Base-by-base conservation (phyloP, 805 yeast genomes). In the Candida endomychidarum region DNA sequence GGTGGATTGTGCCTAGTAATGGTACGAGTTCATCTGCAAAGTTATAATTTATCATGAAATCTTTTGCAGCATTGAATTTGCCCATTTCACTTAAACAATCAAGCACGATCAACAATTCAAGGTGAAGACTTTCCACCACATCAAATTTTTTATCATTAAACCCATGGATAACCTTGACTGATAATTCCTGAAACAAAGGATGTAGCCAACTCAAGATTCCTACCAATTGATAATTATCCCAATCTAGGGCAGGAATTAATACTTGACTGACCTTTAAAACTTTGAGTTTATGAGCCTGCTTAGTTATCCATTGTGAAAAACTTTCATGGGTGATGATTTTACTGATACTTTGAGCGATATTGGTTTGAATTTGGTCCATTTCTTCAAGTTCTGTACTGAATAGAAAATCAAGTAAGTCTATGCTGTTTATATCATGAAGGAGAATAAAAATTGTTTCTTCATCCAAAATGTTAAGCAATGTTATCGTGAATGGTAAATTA, bases 51-150 rank as follows among this genome's bases (percentile, higher is more conserved):
- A 65, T 62, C 30, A 75, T 57, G 48, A 68, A 70, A 19, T 67
- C 61, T 38, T 67, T 63, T 2, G 69, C 63, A 4, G 61, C 54
- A 23, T 74, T 60, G 45, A 56, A 74, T 32, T 67, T 66, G 12
- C 72, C 49, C 21, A 75, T 46, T 35, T 69, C 70, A 4, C 74
- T 52, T 4, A 76, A 46, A 19, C 70, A 60, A 45, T 77, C 80
- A 8, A 45, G 22, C 7, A 41, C 23, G 4, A 45, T 35, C 2
- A 42, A 7, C 1, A 45, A 27, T 18, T 32, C 25, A 5, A 24
- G 32, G 31, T 47, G 48, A 2, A 41, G 21, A 1, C 17, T 14
- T 24, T 43, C 51, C 12, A 47, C 39, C 1, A 45, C 44, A 25
- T 52, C 38, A 27, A 31, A 40, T 10, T 38, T 17, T 17, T 34